Base-by-base conservation (phyloP, 2,329 filamentous ascomycete species). In the Trichoderma koningiopsis region DNA sequence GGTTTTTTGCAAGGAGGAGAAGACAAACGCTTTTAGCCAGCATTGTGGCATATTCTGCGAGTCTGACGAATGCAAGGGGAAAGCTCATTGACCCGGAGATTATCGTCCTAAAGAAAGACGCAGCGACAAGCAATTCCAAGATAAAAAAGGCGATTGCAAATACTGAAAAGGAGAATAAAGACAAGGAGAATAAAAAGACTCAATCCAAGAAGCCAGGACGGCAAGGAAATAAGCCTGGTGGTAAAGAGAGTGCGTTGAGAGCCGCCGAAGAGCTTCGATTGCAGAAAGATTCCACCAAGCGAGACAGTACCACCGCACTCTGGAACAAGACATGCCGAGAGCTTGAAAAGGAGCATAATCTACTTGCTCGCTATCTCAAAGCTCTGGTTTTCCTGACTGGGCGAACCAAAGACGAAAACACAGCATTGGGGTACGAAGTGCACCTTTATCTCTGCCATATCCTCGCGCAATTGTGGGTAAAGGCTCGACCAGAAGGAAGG, bases 11-110 rank as follows among this genome's bases (percentile, higher is more conserved):
- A 7, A 78, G 77, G 64, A 84, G 80, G 71, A 81, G 80, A 65
- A 88, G 90, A 56, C 90, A 93, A 73, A 83, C 82, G 63, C 89
- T 88, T 74, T 91, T 92, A 86, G 84, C 86, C 1, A 89, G 92
- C 70, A 91, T 91, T 78, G 84, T 85, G 33, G 82, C 84, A 1
- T 94, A 93, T 75, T 89, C 91, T 1, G 89, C 88, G 14, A 92
- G 89, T 77, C 81, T 93, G 58, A 91, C 89, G 0, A 90, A 89
- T 68, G 83, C 87, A 0, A 81, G 84, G 2, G 90, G 89, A 3
- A 91, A 88, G 72, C 81, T 81, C 2, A 82, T 92, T 5, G 83
- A 90, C 29, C 89, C 89, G 0, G 89, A 92, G 75, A 87, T 82
- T 4, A 86, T 93, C 60, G 85, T 90, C 1, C 83, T 86, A 24